Percentiles rank a stretch among this genome's conserved stretches.
Conservation (phyloP, 2,329 filamentous ascomycete genomes). For the Calonectria pseudoreteaudii region DNA sequence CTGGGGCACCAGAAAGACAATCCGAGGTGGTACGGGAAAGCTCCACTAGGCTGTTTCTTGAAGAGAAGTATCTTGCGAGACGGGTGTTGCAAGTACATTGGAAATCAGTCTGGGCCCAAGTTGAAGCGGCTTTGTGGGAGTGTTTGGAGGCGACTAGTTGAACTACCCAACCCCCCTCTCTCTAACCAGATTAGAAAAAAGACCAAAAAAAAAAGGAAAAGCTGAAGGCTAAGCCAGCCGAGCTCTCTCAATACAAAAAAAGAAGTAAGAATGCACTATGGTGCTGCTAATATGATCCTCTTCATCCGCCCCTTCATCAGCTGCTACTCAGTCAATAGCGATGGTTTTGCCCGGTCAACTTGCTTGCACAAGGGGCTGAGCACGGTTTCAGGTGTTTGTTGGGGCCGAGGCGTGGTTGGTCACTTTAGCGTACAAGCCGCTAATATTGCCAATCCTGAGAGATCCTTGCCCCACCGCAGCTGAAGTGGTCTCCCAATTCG, state of each 20-base stretch:
- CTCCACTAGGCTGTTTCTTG: background rate
- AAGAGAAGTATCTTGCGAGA: background rate
- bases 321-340: background rate
- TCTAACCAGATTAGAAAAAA: background rate
- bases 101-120: background rate
- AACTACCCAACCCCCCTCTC: background rate
- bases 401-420: conserved; percentile 19
- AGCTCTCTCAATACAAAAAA: background rate
- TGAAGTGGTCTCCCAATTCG: background rate
- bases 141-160: background rate
- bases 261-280: background rate
- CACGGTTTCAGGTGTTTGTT: conserved; percentile 21
- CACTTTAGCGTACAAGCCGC: background rate
- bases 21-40: background rate
- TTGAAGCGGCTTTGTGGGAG: background rate
- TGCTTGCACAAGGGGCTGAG: background rate
- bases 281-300: background rate
- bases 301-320: background rate
- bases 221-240: background rate
- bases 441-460: background rate
- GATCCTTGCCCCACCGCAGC: background rate
- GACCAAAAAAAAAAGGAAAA: background rate
- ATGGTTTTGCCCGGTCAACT: conserved; percentile 4
- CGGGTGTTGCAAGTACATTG: background rate
- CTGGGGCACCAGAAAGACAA: background rate